Evolutionary conservation across 768 basidiomycete species (phyloP).

Genomic region (Leccinum broughii): DNA sequence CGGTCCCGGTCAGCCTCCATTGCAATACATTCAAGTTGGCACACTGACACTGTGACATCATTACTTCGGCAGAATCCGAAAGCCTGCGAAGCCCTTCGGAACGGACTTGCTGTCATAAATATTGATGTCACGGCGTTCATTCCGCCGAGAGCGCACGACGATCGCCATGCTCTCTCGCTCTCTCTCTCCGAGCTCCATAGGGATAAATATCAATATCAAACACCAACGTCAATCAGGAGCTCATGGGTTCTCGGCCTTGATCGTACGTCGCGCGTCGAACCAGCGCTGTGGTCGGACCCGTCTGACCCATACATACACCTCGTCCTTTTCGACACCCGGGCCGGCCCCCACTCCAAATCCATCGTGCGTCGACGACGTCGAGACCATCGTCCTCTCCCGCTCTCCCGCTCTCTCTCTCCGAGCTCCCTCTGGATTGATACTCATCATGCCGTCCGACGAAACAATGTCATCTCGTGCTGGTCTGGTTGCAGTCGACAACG

Average conservation of each 20-base stretch:
- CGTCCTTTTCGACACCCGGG: slow-evolving; percentile 72
- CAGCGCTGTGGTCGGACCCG: background rate
- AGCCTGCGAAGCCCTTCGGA: no score
- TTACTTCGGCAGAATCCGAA: no score
- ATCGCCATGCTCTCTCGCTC: no score
- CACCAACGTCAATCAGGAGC: slow-evolving; percentile 48
- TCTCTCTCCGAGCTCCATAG: background rate
- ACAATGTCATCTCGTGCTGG: slow-evolving; percentile 17
- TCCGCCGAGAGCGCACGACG: no score
- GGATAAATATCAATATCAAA: background rate
- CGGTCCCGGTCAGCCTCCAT: no score
- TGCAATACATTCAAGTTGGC: no score
- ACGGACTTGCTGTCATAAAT: no score
- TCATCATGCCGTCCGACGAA: background rate
- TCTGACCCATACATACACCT: slow-evolving; percentile 15
- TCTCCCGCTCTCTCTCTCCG: no score
- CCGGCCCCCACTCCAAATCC: slow-evolving; percentile 71
- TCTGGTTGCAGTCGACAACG: slow-evolving; percentile 36
- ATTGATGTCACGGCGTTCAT: no score
- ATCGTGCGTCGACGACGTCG: slow-evolving; percentile 60
- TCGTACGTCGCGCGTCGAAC: slow-evolving; percentile 45
- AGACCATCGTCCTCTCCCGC: slow-evolving; percentile 59
- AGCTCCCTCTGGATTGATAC: background rate
- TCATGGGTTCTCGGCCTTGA: slow-evolving; percentile 78
- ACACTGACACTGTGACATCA: no score